Percentiles rank a stretch among this genome's conserved stretches.
phyloP scores from a whole-genome alignment of 1,139 yeast species.

The Saccharomyces pastorianus region DNA sequence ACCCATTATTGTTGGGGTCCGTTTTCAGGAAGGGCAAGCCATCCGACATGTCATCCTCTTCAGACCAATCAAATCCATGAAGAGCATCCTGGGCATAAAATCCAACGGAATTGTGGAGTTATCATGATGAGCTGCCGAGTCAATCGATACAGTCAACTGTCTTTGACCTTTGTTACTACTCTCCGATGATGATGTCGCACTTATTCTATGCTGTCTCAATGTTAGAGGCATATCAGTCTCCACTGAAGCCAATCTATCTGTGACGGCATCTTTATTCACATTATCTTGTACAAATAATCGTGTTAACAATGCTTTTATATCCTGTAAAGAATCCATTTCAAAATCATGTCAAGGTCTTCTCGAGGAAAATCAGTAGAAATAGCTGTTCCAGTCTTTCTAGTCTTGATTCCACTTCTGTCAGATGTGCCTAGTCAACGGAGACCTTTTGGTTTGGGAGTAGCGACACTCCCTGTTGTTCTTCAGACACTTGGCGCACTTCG shows the following conservation, averaged over 20 bases:
- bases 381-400: slow-evolving; percentile 50
- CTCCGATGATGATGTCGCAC: background rate
- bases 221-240: background rate
- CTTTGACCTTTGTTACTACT: background rate
- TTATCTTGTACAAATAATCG: slow-evolving; percentile 3
- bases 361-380: slow-evolving; percentile 39
- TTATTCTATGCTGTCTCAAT: background rate
- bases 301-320: slow-evolving; percentile 4
- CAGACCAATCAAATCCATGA: slow-evolving; percentile 52
- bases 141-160: background rate
- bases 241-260: background rate
- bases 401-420: slow-evolving; percentile 66
- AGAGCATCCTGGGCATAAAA: slow-evolving; percentile 39
- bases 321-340: slow-evolving; percentile 13
- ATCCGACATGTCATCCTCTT: slow-evolving; percentile 39
- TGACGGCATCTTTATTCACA: background rate
- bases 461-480: slow-evolving; percentile 68
- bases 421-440: slow-evolving; percentile 78
- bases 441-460: slow-evolving; percentile 68
- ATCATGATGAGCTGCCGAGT: background rate
- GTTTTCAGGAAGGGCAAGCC: slow-evolving; percentile 51
- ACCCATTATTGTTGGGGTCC: slow-evolving; percentile 46
- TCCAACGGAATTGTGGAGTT: slow-evolving; percentile 26
- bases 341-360: slow-evolving; percentile 36
- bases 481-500: slow-evolving; percentile 68